Evolutionary conservation across 2,329 filamentous ascomycete species (phyloP).

Genomic region (Aspergillus japonicus): DNA sequence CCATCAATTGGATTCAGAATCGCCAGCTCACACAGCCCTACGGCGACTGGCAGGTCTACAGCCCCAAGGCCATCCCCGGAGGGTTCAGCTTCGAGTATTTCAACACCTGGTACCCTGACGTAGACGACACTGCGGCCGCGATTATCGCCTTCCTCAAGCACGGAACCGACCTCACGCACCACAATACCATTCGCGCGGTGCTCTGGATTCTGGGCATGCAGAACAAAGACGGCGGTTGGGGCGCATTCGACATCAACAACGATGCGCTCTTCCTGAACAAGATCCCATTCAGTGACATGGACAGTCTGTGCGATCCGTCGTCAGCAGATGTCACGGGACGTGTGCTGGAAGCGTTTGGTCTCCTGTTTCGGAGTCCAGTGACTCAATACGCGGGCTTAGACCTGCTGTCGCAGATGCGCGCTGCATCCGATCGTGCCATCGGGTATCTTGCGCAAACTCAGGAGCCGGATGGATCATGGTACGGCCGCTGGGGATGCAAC

Average conservation of each 20-base stretch:
- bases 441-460: conserved; percentile 11
- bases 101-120: conserved; percentile 36
- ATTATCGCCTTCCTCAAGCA: conserved; percentile 31
- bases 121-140: conserved; percentile 34
- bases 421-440: not conserved
- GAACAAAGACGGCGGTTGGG: conserved; percentile 38
- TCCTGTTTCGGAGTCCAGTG: not conserved
- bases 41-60: conserved; percentile 34
- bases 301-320: conserved; percentile 34
- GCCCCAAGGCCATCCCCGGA: conserved; percentile 19
- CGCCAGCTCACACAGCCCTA: conserved; percentile 24
- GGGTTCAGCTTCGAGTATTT: conserved; percentile 34
- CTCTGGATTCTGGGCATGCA: conserved; percentile 38
- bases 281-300: conserved; percentile 39
- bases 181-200: conserved; percentile 11
- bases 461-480: conserved; percentile 30
- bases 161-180: conserved; percentile 8
- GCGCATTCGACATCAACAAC: conserved; percentile 36
- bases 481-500: conserved; percentile 34
- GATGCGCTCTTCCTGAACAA: conserved; percentile 34
- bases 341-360: conserved; percentile 30
- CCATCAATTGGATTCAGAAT: conserved; percentile 7
- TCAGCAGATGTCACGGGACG: conserved; percentile 35
- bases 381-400: not conserved
- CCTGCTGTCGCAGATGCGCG: not conserved